phyloP scores from a whole-genome alignment of 1,139 yeast species.

The Waltiozyma sp. region DNA sequence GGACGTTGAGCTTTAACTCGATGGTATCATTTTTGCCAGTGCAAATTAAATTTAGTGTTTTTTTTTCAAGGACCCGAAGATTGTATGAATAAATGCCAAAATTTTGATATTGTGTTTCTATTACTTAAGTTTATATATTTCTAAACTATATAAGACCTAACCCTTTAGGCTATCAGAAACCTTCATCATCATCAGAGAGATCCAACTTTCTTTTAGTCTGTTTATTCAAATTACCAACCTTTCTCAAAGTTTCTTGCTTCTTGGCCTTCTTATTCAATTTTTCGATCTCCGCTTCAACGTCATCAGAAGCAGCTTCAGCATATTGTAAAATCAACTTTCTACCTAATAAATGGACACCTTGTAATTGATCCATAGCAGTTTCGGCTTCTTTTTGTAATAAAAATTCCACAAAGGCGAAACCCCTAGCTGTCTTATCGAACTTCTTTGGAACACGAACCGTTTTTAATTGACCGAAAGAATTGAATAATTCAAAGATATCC shows the following conservation, averaged over 20 bases:
- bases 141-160: too few species aligned
- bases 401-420: constrained; percentile 96
- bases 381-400: constrained; percentile 85
- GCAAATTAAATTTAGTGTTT: too few species aligned
- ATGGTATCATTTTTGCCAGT: too few species aligned
- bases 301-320: constrained; percentile 72
- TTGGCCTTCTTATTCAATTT: constrained; percentile 80
- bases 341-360: constrained; percentile 94
- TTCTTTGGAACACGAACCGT: constrained; percentile 95
- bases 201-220: constrained; percentile 68
- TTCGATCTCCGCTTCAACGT: constrained; percentile 84
- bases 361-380: constrained; percentile 86
- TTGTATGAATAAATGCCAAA: too few species aligned
- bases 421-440: constrained; percentile 89
- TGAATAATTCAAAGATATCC: constrained; percentile 82
- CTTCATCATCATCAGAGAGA: constrained; percentile 41
- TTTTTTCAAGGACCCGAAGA: too few species aligned
- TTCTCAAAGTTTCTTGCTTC: constrained; percentile 70
- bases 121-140: too few species aligned
- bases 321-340: constrained; percentile 92
- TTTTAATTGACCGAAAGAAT: constrained; percentile 87
- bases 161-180: too few species aligned
- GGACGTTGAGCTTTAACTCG: too few species aligned
- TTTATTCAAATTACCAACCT: constrained; percentile 56
- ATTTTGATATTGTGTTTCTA: too few species aligned